phyloP scores from a whole-genome alignment of 768 basidiomycete genomes.

The Podaxis rugospora region DNA sequence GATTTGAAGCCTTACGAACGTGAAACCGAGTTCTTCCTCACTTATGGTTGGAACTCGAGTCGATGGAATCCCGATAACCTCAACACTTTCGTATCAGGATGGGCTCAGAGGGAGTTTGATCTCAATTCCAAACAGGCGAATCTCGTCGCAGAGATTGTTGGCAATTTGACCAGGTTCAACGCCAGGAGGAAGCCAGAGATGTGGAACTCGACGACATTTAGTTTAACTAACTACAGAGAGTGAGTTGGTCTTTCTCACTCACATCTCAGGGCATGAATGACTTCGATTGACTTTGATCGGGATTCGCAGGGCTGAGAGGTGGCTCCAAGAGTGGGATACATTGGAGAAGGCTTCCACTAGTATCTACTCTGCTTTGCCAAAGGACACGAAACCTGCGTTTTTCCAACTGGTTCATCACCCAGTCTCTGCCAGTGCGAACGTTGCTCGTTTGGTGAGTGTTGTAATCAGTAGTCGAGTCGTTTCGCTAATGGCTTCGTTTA shows the following conservation, averaged over 20 bases:
- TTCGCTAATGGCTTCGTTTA: background rate
- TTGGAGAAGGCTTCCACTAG: slow-evolving; percentile 44
- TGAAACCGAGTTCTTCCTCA: slow-evolving; percentile 64
- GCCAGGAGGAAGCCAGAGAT: slow-evolving; percentile 63
- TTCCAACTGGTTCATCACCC: slow-evolving; percentile 69
- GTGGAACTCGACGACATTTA: slow-evolving; percentile 55
- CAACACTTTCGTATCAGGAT: slow-evolving; percentile 43
- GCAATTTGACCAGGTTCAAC: slow-evolving; percentile 53
- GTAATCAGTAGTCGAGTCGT: background rate
- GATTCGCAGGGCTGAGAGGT: slow-evolving; percentile 46
- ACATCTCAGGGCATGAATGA: background rate
- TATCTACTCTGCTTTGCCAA: slow-evolving; percentile 47
- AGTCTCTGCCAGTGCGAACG: slow-evolving; percentile 49
- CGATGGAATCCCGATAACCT: slow-evolving; percentile 52
- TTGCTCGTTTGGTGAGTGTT: slow-evolving; percentile 41
- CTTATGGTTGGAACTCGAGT: slow-evolving; percentile 53
- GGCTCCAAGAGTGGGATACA: slow-evolving; percentile 44
- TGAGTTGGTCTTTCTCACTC: slow-evolving; percentile 27
- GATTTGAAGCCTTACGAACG: slow-evolving; percentile 72
- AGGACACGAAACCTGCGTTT: slow-evolving; percentile 49
- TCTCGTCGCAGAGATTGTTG: slow-evolving; percentile 46
- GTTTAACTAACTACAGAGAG: slow-evolving; percentile 64
- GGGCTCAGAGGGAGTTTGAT: slow-evolving; percentile 64
- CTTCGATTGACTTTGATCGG: background rate
- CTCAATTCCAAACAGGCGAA: slow-evolving; percentile 33